phyloP scores from a whole-genome alignment of 1,139 yeast genomes.

The Candida sp. region DNA sequence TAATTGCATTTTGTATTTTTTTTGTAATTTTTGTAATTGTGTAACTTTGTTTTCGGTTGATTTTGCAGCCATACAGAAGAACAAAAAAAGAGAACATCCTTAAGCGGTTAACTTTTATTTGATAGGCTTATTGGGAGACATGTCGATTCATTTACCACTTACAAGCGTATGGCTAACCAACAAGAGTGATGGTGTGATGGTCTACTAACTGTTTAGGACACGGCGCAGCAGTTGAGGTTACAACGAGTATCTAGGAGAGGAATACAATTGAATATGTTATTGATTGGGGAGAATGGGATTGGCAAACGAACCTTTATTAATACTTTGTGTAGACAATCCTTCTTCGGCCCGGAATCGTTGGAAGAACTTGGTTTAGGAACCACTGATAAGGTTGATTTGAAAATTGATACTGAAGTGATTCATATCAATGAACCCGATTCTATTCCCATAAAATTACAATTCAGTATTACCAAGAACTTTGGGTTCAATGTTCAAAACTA shows the following conservation, averaged over 20 bases:
- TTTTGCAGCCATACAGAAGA: slow-evolving; percentile 4
- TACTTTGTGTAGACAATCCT: slow-evolving; percentile 21
- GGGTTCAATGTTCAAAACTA: slow-evolving; percentile 35
- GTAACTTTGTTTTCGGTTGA: neutral
- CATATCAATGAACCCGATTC: slow-evolving; percentile 14
- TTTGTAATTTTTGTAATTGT: no score
- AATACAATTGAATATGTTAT: slow-evolving; percentile 21
- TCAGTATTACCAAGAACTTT: slow-evolving; percentile 23
- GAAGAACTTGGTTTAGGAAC: slow-evolving; percentile 1
- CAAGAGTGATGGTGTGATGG: no score
- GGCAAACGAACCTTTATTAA: slow-evolving; percentile 32
- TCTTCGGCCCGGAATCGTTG: slow-evolving; percentile 6
- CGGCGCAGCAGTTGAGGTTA: slow-evolving; percentile 8
- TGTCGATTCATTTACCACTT: neutral
- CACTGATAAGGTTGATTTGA: slow-evolving; percentile 5
- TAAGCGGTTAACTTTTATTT: slow-evolving; percentile 1
- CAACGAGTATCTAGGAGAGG: slow-evolving; percentile 15
- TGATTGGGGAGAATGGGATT: slow-evolving; percentile 33
- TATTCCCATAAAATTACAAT: slow-evolving; percentile 22
- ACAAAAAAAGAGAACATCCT: neutral
- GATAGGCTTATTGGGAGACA: no score
- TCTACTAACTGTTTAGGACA: slow-evolving; percentile 1
- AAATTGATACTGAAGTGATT: slow-evolving; percentile 4
- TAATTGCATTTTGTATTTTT: no score
- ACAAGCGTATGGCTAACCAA: slow-evolving; percentile 1